Evolutionary conservation across 208 protist genomes (phyloP).

Genomic region (Trypanosoma vivax): DNA sequence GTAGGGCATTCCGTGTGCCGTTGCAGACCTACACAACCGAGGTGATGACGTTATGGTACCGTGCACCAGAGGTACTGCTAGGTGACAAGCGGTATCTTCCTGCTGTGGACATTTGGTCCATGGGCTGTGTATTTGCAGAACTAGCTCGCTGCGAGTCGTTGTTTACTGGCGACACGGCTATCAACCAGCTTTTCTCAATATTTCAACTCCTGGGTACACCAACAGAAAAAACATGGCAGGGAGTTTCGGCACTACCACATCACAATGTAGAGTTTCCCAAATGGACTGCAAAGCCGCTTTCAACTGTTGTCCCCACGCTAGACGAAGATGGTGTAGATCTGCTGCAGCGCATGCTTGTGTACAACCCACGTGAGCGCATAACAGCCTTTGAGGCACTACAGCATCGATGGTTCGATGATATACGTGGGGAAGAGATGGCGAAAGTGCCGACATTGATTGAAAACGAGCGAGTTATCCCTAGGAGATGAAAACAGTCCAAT

Average conservation of each 20-base stretch:
- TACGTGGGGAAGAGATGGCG: conserved; percentile 31
- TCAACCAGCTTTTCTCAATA: conserved; percentile 88
- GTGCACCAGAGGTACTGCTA: conserved; percentile 91
- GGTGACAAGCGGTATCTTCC: conserved; percentile 80
- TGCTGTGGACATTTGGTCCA: conserved; percentile 91
- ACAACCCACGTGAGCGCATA: conserved; percentile 57
- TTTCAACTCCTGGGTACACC: conserved; percentile 92
- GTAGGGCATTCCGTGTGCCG: conserved; percentile 72
- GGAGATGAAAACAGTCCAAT: too few relatives aligned
- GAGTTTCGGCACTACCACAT: conserved; percentile 57
- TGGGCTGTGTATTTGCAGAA: conserved; percentile 94
- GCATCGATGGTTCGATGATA: conserved; percentile 81
- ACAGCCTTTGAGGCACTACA: conserved; percentile 67
- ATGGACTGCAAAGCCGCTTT: conserved; percentile 36
- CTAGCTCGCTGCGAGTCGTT: conserved; percentile 79
- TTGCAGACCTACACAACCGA: conserved; percentile 83
- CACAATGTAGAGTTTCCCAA: conserved; percentile 66
- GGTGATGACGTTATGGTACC: conserved; percentile 94
- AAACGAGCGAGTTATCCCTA: too few relatives aligned
- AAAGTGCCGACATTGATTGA: neutral
- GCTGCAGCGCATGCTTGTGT: conserved; percentile 53
- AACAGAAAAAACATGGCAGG: conserved; percentile 67
- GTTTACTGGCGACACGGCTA: conserved; percentile 81
- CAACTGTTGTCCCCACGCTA: conserved; percentile 41
- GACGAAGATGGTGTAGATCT: conserved; percentile 56